These are phyloP conservation scores for Nemania sp. DNA, from an alignment of 2,329 filamentous ascomycete species.

Conservation along the genomic window DNA sequence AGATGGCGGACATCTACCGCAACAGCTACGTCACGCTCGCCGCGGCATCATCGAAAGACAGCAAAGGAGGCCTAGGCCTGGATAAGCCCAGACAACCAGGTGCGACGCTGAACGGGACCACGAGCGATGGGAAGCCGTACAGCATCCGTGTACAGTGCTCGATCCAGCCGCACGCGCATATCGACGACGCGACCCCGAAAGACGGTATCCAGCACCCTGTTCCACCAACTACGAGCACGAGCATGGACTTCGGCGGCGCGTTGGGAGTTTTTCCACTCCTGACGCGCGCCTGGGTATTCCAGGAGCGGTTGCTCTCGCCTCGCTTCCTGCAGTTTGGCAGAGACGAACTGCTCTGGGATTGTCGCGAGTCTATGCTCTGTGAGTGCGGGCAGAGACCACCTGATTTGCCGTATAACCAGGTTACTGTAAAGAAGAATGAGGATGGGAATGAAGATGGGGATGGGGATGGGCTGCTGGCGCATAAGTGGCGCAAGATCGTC, in stretches of 20 bases:
- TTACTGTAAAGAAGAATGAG: neutral
- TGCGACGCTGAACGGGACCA: conserved; percentile 3
- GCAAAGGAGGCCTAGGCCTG: conserved; percentile 5
- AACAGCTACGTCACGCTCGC: conserved; percentile 21
- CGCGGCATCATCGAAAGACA: conserved; percentile 5
- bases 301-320: conserved; percentile 19
- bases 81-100: neutral
- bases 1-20: conserved; percentile 21
- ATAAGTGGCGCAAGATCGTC: conserved; percentile 18
- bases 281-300: conserved; percentile 18
- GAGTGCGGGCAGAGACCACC: conserved; percentile 12
- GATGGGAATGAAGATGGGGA: neutral
- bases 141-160: conserved; percentile 8
- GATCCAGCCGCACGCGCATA: neutral
- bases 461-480: neutral
- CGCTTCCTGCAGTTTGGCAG: conserved; percentile 20
- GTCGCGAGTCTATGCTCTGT: conserved; percentile 12
- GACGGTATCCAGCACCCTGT: conserved; percentile 12
- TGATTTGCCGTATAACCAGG: conserved; percentile 10
- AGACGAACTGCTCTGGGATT: conserved; percentile 23
- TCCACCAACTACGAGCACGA: neutral
- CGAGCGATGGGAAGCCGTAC: conserved; percentile 9
- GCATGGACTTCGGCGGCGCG: conserved; percentile 2
- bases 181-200: conserved; percentile 1
- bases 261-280: conserved; percentile 8